Percentiles rank a stretch among this genome's conserved stretches.
Evolutionary conservation across 768 basidiomycete genomes (phyloP).

Genomic region (Pisolithus marmoratus): DNA sequence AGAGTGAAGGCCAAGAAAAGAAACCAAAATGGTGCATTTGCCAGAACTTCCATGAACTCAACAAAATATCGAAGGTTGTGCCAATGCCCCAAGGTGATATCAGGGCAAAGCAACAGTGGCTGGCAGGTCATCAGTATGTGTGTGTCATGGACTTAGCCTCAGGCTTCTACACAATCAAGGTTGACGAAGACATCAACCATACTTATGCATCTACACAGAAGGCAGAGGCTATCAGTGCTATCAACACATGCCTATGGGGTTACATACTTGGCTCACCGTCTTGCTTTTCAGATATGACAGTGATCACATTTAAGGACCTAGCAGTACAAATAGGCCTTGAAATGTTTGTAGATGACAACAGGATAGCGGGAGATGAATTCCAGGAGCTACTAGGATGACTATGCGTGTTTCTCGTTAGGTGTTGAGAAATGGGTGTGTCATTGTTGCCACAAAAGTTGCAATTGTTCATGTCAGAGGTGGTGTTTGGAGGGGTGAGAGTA

Average conservation of each 20-base stretch:
- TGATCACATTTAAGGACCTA: conserved; percentile 20
- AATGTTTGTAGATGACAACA: conserved; percentile 38
- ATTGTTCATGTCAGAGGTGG: conserved; percentile 5
- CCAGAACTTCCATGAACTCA: too few species aligned
- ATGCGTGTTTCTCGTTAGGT: conserved; percentile 13
- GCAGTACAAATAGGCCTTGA: conserved; percentile 20
- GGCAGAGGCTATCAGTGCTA: conserved; percentile 34
- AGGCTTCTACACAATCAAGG: conserved; percentile 28
- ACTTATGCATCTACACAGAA: conserved; percentile 32
- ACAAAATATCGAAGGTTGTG: too few species aligned
- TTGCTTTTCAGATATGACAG: conserved; percentile 27
- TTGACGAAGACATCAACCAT: conserved; percentile 14
- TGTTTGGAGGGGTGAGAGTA: neutral
- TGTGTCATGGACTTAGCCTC: conserved; percentile 34
- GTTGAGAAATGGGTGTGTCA: neutral
- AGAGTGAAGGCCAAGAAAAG: too few species aligned
- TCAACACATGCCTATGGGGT: conserved; percentile 34
- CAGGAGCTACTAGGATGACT: conserved; percentile 22
- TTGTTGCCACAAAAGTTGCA: neutral
- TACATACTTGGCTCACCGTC: conserved; percentile 36
- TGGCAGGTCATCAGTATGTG: conserved; percentile 33
- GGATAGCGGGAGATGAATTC: conserved; percentile 27
- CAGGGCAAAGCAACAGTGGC: conserved; percentile 32
- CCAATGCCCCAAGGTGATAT: conserved; percentile 39
- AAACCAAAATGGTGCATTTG: too few species aligned